Conservation (phyloP, 805 yeast species). For the Saitoella complicata region DNA sequence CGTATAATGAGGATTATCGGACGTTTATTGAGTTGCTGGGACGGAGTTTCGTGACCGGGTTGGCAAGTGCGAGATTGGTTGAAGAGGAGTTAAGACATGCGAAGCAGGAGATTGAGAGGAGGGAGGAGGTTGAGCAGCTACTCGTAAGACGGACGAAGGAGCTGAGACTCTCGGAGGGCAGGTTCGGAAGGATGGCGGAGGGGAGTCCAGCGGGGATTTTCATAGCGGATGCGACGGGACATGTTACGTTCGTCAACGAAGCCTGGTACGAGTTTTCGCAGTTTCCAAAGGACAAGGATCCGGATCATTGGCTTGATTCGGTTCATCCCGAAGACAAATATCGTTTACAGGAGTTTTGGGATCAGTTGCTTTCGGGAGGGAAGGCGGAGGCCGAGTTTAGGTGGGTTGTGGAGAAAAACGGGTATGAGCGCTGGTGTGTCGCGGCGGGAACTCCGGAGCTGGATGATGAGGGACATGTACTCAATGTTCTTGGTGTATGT, state of each 20-base stretch:
- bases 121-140: constrained; percentile 8
- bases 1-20: constrained; percentile 11
- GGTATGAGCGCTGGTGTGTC: constrained; percentile 11
- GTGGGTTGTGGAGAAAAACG: constrained; percentile 8
- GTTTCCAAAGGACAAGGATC: constrained; percentile 8
- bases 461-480: constrained; percentile 8
- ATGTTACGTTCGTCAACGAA: constrained; percentile 12
- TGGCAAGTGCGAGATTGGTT: constrained; percentile 9
- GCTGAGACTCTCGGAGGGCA: constrained; percentile 10
- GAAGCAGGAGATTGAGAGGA: constrained; percentile 6
- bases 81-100: constrained; percentile 10
- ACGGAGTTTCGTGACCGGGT: constrained; percentile 11
- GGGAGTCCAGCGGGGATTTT: constrained; percentile 12
- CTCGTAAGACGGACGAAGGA: constrained; percentile 9
- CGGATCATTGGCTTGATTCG: constrained; percentile 12
- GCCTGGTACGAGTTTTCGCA: constrained; percentile 11
- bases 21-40: constrained; percentile 12
- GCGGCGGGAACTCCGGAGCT: constrained; percentile 11
- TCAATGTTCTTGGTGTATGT: constrained; percentile 10
- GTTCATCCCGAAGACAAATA: constrained; percentile 13
- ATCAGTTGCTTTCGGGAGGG: constrained; percentile 10
- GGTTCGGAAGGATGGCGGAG: constrained; percentile 12
- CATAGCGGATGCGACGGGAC: constrained; percentile 11
- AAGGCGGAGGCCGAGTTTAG: constrained; percentile 11
- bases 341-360: constrained; percentile 11